These are phyloP conservation scores for Wickerhamiella spandovensis DNA, from an alignment of 805 yeast genomes.

Conservation along the genomic window DNA sequence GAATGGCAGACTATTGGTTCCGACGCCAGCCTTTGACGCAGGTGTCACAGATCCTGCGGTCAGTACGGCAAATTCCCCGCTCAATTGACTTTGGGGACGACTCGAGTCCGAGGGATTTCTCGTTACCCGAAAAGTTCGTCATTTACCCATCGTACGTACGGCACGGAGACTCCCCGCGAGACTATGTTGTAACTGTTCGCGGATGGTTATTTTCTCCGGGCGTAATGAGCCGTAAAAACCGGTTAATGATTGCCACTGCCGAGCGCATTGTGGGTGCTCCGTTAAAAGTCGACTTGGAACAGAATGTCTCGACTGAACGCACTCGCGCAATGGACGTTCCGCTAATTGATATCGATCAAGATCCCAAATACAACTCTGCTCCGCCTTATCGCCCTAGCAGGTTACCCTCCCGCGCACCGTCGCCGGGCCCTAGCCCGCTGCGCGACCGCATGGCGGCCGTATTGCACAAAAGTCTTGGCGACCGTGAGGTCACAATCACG, in stretches of 20 bases:
- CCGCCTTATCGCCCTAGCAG: slow-evolving; percentile 2
- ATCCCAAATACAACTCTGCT: not conserved
- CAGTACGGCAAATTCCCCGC: not conserved
- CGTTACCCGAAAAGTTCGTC: not conserved
- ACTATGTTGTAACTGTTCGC: slow-evolving; percentile 29
- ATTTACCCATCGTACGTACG: slow-evolving; percentile 8
- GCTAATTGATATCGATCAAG: slow-evolving; percentile 1
- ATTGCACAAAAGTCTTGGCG: slow-evolving; percentile 12
- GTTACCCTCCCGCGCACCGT: not conserved
- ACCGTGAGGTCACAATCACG: slow-evolving; percentile 12
- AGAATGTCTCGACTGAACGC: not conserved
- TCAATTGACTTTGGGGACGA: slow-evolving; percentile 4
- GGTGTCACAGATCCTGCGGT: slow-evolving; percentile 1
- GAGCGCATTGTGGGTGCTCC: slow-evolving; percentile 19
- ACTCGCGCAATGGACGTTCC: not conserved
- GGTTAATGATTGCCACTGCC: slow-evolving; percentile 32
- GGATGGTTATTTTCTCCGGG: slow-evolving; percentile 69
- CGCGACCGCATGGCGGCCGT: slow-evolving; percentile 16
- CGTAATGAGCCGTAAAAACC: slow-evolving; percentile 52
- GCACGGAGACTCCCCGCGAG: not conserved
- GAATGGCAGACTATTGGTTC: slow-evolving; percentile 9
- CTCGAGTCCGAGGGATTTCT: not conserved
- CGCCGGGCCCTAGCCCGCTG: slow-evolving; percentile 4
- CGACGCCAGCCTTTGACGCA: slow-evolving; percentile 1
- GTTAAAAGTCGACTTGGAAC: not conserved